These are phyloP conservation scores for Rutstroemia sp. DNA, from an alignment of 2,329 filamentous ascomycete species.

Conservation along the genomic window DNA sequence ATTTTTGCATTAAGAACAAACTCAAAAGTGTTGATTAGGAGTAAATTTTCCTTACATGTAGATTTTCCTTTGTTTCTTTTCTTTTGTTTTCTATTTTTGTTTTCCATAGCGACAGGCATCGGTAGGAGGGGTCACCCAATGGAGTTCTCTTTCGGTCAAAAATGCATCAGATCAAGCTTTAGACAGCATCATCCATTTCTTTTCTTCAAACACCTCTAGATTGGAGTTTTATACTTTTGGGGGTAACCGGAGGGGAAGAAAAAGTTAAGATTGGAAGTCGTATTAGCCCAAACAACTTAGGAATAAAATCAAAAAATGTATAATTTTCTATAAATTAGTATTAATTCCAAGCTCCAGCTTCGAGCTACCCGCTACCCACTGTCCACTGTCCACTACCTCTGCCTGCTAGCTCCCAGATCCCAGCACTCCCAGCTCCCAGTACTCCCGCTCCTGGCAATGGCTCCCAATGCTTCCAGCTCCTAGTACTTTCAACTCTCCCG, in stretches of 20 bases:
- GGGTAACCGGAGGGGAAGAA: no score
- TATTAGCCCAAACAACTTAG: neutral
- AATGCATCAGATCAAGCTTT: neutral
- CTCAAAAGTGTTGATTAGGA: neutral
- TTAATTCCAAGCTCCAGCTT: no score
- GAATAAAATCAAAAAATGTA: neutral
- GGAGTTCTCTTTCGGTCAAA: neutral
- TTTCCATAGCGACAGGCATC: neutral
- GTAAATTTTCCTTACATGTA: neutral
- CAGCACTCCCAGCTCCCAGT: no score
- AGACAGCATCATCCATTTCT: neutral
- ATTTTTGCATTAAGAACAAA: neutral
- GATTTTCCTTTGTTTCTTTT: neutral
- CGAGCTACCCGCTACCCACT: no score
- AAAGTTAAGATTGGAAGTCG: neutral
- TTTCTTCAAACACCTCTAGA: neutral
- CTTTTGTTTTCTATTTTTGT: neutral
- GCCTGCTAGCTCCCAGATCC: no score
- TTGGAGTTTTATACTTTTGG: neutral
- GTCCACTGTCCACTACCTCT: no score
- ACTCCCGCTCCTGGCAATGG: no score
- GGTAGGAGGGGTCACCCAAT: neutral
- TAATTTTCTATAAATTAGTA: neutral
- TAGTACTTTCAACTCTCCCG: no score
- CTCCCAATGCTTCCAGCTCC: no score